Conservation (phyloP, 805 yeast species). For the Nakazawaea ishiwadae region DNA sequence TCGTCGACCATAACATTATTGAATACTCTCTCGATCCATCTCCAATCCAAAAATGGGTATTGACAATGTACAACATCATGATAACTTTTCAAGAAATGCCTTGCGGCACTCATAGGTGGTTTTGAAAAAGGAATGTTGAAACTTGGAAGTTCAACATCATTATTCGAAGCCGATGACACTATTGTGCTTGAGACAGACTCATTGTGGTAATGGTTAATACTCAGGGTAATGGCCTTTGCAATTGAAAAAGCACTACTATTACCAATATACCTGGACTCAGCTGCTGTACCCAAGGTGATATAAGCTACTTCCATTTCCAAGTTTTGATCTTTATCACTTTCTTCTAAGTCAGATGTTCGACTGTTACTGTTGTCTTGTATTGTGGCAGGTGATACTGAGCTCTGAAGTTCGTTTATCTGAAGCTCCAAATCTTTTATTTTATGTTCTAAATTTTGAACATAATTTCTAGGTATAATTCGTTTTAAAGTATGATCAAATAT, state of each 20-base stretch:
- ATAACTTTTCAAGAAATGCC: conserved; percentile 18
- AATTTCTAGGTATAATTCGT: conserved; percentile 41
- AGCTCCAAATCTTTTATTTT: conserved; percentile 14
- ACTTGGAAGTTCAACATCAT: too few relatives aligned
- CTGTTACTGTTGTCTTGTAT: too few relatives aligned
- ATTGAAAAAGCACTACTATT: conserved; percentile 28
- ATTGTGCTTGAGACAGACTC: too few relatives aligned
- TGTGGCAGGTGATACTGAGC: neutral
- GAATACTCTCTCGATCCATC: conserved; percentile 17
- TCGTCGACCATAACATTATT: conserved; percentile 18
- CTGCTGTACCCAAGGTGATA: conserved; percentile 25
- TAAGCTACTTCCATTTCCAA: conserved; percentile 26
- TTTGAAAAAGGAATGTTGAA: conserved; percentile 16
- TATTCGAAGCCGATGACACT: too few relatives aligned
- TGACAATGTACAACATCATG: conserved; percentile 28
- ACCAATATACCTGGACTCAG: conserved; percentile 25
- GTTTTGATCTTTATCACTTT: conserved; percentile 11
- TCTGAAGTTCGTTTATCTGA: neutral
- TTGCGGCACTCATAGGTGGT: conserved; percentile 18
- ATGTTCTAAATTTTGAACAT: conserved; percentile 38
- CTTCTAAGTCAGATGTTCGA: neutral
- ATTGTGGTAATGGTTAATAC: conserved; percentile 19
- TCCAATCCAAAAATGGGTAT: conserved; percentile 31
- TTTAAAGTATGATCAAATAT: conserved; percentile 45
- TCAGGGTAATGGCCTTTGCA: conserved; percentile 24